These are phyloP conservation scores for Aspergillus nanangensis DNA, from an alignment of 495 filamentous ascomycete species.

Conservation along the genomic window DNA sequence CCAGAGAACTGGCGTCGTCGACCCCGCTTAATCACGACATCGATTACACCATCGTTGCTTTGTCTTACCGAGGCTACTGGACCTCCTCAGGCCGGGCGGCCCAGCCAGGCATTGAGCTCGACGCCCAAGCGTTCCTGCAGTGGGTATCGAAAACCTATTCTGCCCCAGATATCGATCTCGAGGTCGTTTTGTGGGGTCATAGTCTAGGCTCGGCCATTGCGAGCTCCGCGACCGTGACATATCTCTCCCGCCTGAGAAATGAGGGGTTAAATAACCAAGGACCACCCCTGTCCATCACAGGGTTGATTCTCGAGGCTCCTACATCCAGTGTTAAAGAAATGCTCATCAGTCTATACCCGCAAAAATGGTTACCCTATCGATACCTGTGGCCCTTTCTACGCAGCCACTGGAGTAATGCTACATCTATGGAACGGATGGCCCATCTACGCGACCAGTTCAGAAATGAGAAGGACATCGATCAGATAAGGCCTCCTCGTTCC, in stretches of 20 bases:
- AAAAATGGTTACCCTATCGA: conserved; percentile 77
- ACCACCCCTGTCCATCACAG: conserved; percentile 22
- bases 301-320: conserved; percentile 71
- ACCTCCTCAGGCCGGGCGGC: conserved; percentile 65
- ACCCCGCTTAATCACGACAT: no score
- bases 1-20: no score
- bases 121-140: conserved; percentile 56
- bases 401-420: conserved; percentile 48
- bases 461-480: not conserved
- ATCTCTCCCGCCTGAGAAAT: conserved; percentile 13
- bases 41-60: conserved; percentile 54
- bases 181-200: conserved; percentile 75
- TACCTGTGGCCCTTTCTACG: conserved; percentile 53
- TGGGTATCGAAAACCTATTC: conserved; percentile 43
- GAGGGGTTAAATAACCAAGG: conserved; percentile 22
- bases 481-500: not conserved
- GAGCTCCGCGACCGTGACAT: conserved; percentile 47
- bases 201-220: conserved; percentile 63
- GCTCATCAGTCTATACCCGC: conserved; percentile 70
- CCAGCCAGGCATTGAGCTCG: conserved; percentile 60
- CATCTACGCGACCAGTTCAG: conserved; percentile 10
- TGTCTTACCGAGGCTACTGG: conserved; percentile 80
- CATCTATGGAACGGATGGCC: conserved; percentile 32
- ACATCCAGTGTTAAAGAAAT: conserved; percentile 70
- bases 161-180: conserved; percentile 23